These are phyloP conservation scores for Colletotrichum nymphaeae DNA, from an alignment of 2,329 filamentous ascomycete species.

Conservation along the genomic window DNA sequence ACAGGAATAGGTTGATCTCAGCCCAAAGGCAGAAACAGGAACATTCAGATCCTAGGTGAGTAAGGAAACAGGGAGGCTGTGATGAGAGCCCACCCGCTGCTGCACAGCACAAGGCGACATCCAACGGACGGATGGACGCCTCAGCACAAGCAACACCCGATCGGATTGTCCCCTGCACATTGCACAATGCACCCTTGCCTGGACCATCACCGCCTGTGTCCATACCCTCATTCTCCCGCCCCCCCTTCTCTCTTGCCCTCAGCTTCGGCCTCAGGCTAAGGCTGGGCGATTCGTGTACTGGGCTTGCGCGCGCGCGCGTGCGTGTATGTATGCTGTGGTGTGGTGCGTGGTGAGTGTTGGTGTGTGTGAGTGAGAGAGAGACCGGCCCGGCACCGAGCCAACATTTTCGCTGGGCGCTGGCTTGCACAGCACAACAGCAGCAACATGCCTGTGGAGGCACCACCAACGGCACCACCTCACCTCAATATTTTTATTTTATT, in stretches of 20 bases:
- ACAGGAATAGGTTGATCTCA: not conserved
- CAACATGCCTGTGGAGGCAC: not conserved
- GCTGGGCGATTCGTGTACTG: slow-evolving; percentile 4
- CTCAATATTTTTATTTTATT: not conserved
- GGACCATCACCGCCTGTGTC: not conserved
- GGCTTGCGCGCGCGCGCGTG: not conserved
- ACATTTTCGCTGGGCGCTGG: not conserved
- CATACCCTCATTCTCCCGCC: not conserved
- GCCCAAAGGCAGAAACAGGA: not conserved
- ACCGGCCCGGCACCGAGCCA: slow-evolving; percentile 32
- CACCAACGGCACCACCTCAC: not conserved
- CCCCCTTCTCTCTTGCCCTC: not conserved
- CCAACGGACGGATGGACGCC: slow-evolving; percentile 6
- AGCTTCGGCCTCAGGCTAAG: slow-evolving; percentile 16
- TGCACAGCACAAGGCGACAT: slow-evolving; percentile 3
- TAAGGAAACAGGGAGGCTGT: slow-evolving; percentile 4
- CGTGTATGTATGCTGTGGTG: not conserved
- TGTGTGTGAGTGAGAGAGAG: not conserved
- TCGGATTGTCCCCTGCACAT: not conserved
- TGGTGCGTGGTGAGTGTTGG: too few species aligned
- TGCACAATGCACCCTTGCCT: slow-evolving; percentile 15
- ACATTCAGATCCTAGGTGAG: not conserved
- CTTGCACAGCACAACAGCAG: not conserved
- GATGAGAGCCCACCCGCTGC: not conserved
- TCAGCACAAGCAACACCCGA: slow-evolving; percentile 16